These are phyloP conservation scores for Nevesoporus exiguus DNA, from an alignment of 768 basidiomycete species.

Conservation along the genomic window DNA sequence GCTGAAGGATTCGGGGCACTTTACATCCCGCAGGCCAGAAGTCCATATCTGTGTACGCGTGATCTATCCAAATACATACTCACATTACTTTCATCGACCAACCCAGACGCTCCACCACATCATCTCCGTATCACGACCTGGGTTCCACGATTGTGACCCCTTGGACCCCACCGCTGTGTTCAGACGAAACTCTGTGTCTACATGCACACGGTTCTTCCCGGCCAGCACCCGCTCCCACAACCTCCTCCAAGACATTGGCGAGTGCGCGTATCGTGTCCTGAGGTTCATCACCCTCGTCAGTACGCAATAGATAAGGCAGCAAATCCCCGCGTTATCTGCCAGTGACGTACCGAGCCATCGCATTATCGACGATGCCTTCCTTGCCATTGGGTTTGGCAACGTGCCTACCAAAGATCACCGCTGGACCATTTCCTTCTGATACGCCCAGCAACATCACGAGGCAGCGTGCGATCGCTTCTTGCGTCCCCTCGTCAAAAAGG, in stretches of 20 bases:
- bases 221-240: conserved; percentile 3
- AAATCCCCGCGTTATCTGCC: too few relatives aligned
- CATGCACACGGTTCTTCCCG: background rate
- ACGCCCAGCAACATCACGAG: background rate
- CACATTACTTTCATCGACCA: too few relatives aligned
- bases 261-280: conserved; percentile 7
- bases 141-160: background rate
- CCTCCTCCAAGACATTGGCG: conserved; percentile 1
- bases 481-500: background rate
- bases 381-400: background rate
- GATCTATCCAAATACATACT: too few relatives aligned
- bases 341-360: background rate
- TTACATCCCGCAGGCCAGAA: too few relatives aligned
- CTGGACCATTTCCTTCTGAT: background rate
- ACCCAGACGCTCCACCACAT: conserved; percentile 10
- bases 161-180: background rate
- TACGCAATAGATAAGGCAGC: background rate
- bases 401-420: background rate
- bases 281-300: background rate
- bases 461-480: background rate
- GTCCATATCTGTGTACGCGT: too few relatives aligned
- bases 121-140: background rate
- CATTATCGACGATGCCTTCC: background rate
- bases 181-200: background rate
- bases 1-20: too few relatives aligned